A percentile compares a stretch with the other conserved stretches of the same genome.
Evolutionary conservation across 2,329 filamentous ascomycete genomes (phyloP).

Genomic region (Paecilomyces sp.): DNA sequence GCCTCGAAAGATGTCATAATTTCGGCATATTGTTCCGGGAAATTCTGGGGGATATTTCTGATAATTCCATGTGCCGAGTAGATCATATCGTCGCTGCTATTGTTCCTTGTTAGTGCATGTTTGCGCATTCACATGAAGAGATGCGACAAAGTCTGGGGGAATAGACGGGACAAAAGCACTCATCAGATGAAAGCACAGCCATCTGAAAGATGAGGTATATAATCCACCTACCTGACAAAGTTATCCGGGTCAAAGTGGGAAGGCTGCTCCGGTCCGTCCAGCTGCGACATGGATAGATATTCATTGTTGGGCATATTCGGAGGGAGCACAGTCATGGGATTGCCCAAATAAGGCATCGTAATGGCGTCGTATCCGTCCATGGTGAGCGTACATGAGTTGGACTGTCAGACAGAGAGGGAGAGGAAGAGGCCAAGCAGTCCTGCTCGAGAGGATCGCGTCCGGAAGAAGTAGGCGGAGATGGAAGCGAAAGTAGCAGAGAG

Average conservation of each 20-base stretch:
- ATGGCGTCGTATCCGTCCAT: conserved; percentile 55
- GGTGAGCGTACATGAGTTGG: conserved; percentile 12
- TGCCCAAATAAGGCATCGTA: conserved; percentile 57
- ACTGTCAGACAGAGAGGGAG: neutral
- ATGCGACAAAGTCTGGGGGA: conserved; percentile 6
- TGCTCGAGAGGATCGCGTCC: neutral
- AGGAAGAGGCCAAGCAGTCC: neutral
- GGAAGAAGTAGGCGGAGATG: neutral
- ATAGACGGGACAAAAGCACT: conserved; percentile 6
- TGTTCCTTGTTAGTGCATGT: conserved; percentile 14
- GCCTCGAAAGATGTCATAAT: conserved; percentile 38
- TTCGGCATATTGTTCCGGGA: conserved; percentile 48
- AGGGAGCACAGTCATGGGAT: conserved; percentile 47
- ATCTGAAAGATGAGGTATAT: conserved; percentile 10
- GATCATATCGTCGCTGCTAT: conserved; percentile 45
- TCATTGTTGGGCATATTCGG: conserved; percentile 41
- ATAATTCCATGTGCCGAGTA: conserved; percentile 41
- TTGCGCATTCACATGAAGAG: neutral
- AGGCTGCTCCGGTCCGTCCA: conserved; percentile 52
- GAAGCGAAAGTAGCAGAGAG: neutral
- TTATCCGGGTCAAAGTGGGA: conserved; percentile 55
- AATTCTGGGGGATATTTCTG: conserved; percentile 44
- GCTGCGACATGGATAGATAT: conserved; percentile 43
- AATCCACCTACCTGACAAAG: conserved; percentile 48
- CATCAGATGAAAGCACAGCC: neutral